Percentiles rank a stretch among this genome's conserved stretches.
Conservation (phyloP, 352 stramenopile genomes). For the Globisporangium cederbergense region DNA sequence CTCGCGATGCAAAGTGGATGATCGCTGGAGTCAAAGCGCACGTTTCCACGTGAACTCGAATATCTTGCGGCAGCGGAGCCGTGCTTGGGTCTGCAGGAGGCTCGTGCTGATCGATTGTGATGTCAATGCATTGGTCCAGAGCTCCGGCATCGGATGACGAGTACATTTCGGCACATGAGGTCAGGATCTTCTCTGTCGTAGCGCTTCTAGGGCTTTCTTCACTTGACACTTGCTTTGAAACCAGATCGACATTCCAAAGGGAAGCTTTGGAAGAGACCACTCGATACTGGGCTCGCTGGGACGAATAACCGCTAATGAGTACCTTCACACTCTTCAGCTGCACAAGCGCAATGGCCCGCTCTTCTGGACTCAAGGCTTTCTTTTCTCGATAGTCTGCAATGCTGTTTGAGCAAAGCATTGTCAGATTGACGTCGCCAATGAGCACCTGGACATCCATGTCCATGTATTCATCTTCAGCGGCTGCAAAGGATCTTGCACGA, state of each 20-base stretch:
- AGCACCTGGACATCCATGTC: slow-evolving; percentile 37
- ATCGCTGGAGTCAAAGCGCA: slow-evolving; percentile 53
- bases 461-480: slow-evolving; percentile 41
- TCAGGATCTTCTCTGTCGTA: slow-evolving; percentile 20
- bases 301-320: slow-evolving; percentile 40
- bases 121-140: slow-evolving; percentile 28
- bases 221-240: slow-evolving; percentile 2
- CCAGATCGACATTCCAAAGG: slow-evolving; percentile 46
- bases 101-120: slow-evolving; percentile 42
- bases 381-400: slow-evolving; percentile 12
- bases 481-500: neutral
- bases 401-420: slow-evolving; percentile 26
- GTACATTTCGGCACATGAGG: slow-evolving; percentile 37
- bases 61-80: slow-evolving; percentile 26
- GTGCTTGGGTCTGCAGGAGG: slow-evolving; percentile 9
- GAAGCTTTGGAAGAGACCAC: slow-evolving; percentile 32
- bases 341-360: slow-evolving; percentile 39
- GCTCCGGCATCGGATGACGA: slow-evolving; percentile 6
- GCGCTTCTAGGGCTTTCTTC: neutral
- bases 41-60: slow-evolving; percentile 58
- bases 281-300: slow-evolving; percentile 48
- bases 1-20: slow-evolving; percentile 40
- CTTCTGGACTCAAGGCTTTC: slow-evolving; percentile 15
- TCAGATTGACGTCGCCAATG: slow-evolving; percentile 41
- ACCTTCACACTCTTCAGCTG: slow-evolving; percentile 39